These are phyloP conservation scores for Chloranthus sessilifolius DNA, from an alignment of 164 flowering plant species.

Conservation along the genomic window DNA sequence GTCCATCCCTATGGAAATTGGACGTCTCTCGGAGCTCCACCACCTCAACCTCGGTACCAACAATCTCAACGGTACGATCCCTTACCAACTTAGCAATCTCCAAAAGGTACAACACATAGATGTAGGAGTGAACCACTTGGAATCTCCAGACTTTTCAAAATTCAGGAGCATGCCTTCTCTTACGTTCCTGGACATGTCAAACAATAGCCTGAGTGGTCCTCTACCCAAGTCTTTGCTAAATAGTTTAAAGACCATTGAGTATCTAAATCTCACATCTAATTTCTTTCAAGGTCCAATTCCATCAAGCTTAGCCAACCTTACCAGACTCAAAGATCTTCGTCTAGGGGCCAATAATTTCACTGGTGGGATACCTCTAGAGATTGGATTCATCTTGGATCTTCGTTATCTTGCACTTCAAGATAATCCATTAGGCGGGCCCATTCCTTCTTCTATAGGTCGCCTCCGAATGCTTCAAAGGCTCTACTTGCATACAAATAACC, in stretches of 20 bases:
- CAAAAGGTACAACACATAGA: slow-evolving; percentile 18
- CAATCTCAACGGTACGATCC: slow-evolving; percentile 18
- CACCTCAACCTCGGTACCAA: slow-evolving; percentile 13
- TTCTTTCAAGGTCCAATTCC: slow-evolving; percentile 15
- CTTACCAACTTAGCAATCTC: slow-evolving; percentile 19
- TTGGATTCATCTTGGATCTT: slow-evolving; percentile 27
- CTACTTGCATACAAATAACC: slow-evolving; percentile 15
- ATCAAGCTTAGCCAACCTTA: slow-evolving; percentile 8
- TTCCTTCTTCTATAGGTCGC: slow-evolving; percentile 38
- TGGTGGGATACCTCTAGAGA: slow-evolving; percentile 21
- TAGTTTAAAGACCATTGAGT: slow-evolving; percentile 19
- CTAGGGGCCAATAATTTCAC: slow-evolving; percentile 18
- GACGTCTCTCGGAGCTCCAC: slow-evolving; percentile 15
- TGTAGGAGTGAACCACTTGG: slow-evolving; percentile 15
- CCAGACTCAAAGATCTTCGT: slow-evolving; percentile 17
- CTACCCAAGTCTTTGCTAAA: slow-evolving; percentile 14
- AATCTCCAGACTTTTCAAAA: slow-evolving; percentile 14
- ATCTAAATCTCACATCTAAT: slow-evolving; percentile 19
- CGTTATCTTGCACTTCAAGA: slow-evolving; percentile 20
- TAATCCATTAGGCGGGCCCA: slow-evolving; percentile 26
- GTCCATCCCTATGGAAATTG: slow-evolving; percentile 18
- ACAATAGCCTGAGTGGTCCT: slow-evolving; percentile 11
- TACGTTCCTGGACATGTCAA: slow-evolving; percentile 18
- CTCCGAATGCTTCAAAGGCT: slow-evolving; percentile 18
- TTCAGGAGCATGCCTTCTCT: slow-evolving; percentile 17